These are phyloP conservation scores for Setaria italica DNA, from an alignment of 202 grass and related monocot species.

Conservation along the genomic window DNA sequence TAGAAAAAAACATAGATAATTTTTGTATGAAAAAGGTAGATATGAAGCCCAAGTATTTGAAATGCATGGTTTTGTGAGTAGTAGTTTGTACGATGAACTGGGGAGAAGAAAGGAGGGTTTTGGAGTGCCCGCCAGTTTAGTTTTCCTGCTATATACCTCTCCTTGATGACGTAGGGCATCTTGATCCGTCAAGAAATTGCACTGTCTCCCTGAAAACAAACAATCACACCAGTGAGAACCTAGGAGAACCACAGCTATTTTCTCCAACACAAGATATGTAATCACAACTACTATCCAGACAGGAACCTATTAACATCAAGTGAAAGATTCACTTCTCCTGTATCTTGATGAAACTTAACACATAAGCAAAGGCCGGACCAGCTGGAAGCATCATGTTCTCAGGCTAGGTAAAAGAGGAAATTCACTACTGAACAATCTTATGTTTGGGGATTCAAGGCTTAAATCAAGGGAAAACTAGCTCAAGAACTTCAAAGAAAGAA, in stretches of 20 bases:
- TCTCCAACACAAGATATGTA: background rate
- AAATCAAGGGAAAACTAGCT: background rate
- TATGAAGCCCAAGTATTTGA: background rate
- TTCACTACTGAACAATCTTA: background rate
- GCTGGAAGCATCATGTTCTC: background rate
- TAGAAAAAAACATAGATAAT: background rate
- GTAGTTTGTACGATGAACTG: background rate
- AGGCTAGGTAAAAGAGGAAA: background rate
- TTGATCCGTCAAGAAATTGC: conserved; percentile 32
- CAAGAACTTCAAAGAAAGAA: background rate
- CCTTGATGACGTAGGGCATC: conserved; percentile 34
- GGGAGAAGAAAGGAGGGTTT: background rate
- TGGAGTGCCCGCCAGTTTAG: background rate
- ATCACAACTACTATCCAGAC: background rate
- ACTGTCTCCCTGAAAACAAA: conserved; percentile 52
- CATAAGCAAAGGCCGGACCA: background rate
- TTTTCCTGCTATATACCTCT: conserved; percentile 46
- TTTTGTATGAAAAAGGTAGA: background rate
- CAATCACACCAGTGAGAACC: conserved; percentile 5
- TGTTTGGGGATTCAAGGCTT: background rate
- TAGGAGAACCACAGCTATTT: background rate
- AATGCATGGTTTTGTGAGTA: background rate
- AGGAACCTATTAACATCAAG: conserved; percentile 2
- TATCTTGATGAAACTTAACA: background rate
- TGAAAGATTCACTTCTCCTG: background rate